Evolutionary conservation across 1,139 yeast genomes (phyloP), one percentile per base, ranked within the genome.

Genomic region (Saccharomyces pastorianus): DNA sequence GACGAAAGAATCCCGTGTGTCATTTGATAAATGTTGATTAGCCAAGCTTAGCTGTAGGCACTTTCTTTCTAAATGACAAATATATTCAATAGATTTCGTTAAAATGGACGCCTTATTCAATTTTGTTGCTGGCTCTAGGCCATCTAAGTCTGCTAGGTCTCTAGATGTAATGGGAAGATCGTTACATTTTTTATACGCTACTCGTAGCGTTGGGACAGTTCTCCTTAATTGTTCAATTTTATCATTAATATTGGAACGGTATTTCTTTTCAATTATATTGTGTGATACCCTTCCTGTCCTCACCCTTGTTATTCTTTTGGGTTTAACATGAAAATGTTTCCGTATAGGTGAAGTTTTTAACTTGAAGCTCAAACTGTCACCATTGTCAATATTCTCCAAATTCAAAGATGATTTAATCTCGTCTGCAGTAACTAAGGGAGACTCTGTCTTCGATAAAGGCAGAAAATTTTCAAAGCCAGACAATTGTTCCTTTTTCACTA

Each of bases 51-150:
- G 20, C n/a, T 38, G 44, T 7, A 38, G 11, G 67, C 88, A 88
- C 63, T 86, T 85, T 53, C 72, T 71, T 66, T 90, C 95, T 66
- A 91, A 76, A 70, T 90, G 96, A 62, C 80, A 78, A 63, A 91
- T 90, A 66, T 90, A 91, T 69, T 90, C 97, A 2, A 95, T 87
- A 4, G 97, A 96, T 67, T 90, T 88, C 51, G 89, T 80, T 59
- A 91, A 76, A 29, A 91, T 90, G 51, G 89, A 85, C 6, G 96
- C 97, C 70, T 91, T 91, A 72, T 89, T 90, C 61, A 90, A 76
- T 66, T 88, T 89, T 53, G 82, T 75, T 2, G 96, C 96, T 0
- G 96, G 96, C n/a, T 84, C 79, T 55, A 90, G 76, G 1, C 96
- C 96, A 63, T 89, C 96, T 58, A 90, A 73, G 58, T 84, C 67